A percentile compares a stretch with the other conserved stretches of the same genome.
These are phyloP conservation scores for Stephanodiscus minutulus DNA, from an alignment of 108 stramenopile genomes.

Conservation along the genomic window DNA sequence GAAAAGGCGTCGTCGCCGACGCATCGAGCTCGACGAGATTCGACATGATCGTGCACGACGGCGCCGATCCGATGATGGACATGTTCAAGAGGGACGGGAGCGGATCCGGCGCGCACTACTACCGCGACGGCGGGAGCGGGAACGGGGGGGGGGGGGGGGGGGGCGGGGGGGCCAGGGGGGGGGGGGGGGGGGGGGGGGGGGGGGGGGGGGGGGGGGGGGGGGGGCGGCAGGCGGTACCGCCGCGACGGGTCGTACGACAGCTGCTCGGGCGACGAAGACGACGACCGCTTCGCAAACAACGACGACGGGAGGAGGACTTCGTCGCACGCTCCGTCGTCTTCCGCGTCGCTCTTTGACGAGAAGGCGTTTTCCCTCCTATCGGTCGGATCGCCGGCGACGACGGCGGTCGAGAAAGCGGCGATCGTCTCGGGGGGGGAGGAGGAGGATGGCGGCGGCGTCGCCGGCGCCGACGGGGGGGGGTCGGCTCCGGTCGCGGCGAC, in stretches of 20 bases:
- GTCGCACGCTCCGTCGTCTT: too few species aligned
- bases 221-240: conserved; percentile 4
- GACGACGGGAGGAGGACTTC: too few species aligned
- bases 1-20: conserved; percentile 19
- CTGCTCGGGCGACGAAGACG: too few species aligned
- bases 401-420: not conserved
- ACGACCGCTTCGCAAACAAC: too few species aligned
- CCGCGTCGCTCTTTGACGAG: conserved; percentile 27
- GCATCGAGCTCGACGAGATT: not conserved
- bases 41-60: too few species aligned
- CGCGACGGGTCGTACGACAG: too few species aligned
- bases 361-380: conserved; percentile 24
- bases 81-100: too few species aligned
- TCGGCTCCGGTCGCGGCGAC: too few species aligned
- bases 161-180: too few species aligned
- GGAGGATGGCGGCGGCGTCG: not conserved
- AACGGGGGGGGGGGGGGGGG: not conserved
- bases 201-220: too few species aligned
- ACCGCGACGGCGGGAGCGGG: not conserved
- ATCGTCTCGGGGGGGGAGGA: not conserved
- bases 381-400: not conserved
- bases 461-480: not conserved
- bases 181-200: too few species aligned
- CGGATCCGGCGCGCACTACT: too few species aligned
- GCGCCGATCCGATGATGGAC: not conserved